Evolutionary conservation across 495 filamentous ascomycete species (phyloP).

Genomic region (Parmelia sp.): DNA sequence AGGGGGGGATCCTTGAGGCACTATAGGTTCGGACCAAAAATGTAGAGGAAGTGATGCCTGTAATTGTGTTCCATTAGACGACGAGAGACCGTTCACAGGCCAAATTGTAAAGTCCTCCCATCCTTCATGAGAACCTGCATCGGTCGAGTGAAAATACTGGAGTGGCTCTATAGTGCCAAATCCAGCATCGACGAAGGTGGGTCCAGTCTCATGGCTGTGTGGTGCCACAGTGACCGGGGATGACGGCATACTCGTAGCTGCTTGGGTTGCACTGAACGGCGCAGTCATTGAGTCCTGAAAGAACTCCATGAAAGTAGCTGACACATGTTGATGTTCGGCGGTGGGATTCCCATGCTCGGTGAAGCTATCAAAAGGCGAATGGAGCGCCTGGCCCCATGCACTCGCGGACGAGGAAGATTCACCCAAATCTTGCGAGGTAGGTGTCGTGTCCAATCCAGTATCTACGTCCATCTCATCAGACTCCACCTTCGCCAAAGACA

Average conservation of each 20-base stretch:
- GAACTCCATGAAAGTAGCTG: not conserved
- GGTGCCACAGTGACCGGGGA: not conserved
- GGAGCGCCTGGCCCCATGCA: not conserved
- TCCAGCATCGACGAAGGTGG: not conserved
- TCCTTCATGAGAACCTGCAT: not conserved
- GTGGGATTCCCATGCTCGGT: not conserved
- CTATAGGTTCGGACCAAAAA: not conserved
- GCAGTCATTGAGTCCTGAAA: not conserved
- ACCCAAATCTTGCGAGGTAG: constrained; percentile 11
- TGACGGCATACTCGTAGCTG: not conserved
- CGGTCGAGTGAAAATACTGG: not conserved
- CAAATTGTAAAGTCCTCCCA: no score
- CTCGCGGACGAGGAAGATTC: constrained; percentile 1
- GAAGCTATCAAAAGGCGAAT: not conserved
- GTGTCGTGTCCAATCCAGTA: constrained; percentile 8
- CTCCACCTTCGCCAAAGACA: constrained; percentile 9
- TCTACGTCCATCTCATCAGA: constrained; percentile 17
- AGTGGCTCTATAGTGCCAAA: not conserved
- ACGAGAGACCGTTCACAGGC: not conserved
- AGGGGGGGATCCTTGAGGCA: not conserved
- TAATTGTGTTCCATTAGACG: not conserved
- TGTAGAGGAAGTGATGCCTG: not conserved
- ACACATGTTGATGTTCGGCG: not conserved
- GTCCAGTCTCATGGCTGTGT: not conserved
- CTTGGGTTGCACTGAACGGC: not conserved